Conservation (phyloP, 2,329 filamentous ascomycete genomes). For the Helotiales sp. region DNA sequence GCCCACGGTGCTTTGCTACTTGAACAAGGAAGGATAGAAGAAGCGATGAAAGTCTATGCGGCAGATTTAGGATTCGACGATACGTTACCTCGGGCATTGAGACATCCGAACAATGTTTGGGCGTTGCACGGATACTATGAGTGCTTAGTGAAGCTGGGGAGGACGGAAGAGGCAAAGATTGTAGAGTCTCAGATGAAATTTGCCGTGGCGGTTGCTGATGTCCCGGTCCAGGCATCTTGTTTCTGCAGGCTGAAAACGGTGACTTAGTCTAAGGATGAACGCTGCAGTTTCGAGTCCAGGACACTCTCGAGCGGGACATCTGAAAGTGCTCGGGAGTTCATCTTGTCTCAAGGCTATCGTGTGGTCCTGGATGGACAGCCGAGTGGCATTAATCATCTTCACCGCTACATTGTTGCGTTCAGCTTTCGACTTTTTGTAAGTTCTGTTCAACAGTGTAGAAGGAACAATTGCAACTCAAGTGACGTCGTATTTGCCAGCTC, state of each 20-base stretch:
- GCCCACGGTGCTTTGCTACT: constrained; percentile 69
- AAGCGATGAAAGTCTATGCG: constrained; percentile 57
- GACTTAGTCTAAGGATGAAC: no score
- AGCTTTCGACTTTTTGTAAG: no score
- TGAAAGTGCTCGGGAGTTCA: no score
- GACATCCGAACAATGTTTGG: constrained; percentile 76
- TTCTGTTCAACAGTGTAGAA: no score
- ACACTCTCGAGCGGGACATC: no score
- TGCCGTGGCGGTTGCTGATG: constrained; percentile 58
- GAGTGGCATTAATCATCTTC: no score
- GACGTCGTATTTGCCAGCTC: no score
- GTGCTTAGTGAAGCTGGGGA: constrained; percentile 58
- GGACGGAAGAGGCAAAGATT: constrained; percentile 46
- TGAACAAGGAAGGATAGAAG: constrained; percentile 60
- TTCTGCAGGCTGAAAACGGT: constrained; percentile 44
- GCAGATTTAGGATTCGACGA: constrained; percentile 61
- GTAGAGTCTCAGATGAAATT: constrained; percentile 50
- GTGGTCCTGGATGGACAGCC: no score
- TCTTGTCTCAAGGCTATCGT: no score
- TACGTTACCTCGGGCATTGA: constrained; percentile 61
- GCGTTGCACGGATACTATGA: constrained; percentile 72
- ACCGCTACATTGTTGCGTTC: no score
- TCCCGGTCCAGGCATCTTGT: constrained; percentile 57
- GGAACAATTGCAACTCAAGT: no score
- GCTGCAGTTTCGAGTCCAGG: no score